Base-by-base conservation (phyloP, 2,329 filamentous ascomycete species). In the Bipolaris zeicola region DNA sequence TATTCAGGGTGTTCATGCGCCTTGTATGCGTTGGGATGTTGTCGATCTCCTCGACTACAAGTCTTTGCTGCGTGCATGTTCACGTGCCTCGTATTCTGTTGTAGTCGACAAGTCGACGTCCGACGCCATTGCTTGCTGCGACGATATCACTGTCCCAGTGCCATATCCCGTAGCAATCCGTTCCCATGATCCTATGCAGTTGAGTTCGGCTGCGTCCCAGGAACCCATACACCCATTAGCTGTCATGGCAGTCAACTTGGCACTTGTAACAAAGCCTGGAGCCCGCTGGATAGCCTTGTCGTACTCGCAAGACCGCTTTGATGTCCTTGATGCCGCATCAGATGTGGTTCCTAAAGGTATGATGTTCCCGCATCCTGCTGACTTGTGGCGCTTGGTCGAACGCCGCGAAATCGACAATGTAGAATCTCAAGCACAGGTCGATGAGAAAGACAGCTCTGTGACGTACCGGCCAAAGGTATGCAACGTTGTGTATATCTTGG, bases 401-500 rank as follows among this genome's bases (percentile, higher is more conserved):
- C 76, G 73, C 60, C 66, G 73, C 56, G 67, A 64, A 56, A 63
- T 74, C 43, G 67, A 75, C 50, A 57, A 67, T 42, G 55, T 59
- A 53, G 60, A 67, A 52, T 51, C 58, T 54, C 50, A 60, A 57
- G 26, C 62, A 48, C 54, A 48, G 33, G 52, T 50, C 47, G 45
- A 49, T 4, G 52, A 42, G 18, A 46, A 52, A 7, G 45, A 41
- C 6, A 39, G 51, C n/a, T 58, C 58, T 6, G 54, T 68, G 3
- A 67, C 70, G 16, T 72, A 78, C 62, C 68, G 68, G 39, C 76
- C 76, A 14, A 72, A 69, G 52, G 60, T 77, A 4, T 58, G 66
- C 34, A 73, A 79, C 54, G 78, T 72, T 71, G 57, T 79, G 1
- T 79, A 79, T 60, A 65, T 78, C 1, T 55, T 79, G 33, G 68